Base-by-base conservation (phyloP, 2,329 filamentous ascomycete species). In the Penicillium thymicola region DNA sequence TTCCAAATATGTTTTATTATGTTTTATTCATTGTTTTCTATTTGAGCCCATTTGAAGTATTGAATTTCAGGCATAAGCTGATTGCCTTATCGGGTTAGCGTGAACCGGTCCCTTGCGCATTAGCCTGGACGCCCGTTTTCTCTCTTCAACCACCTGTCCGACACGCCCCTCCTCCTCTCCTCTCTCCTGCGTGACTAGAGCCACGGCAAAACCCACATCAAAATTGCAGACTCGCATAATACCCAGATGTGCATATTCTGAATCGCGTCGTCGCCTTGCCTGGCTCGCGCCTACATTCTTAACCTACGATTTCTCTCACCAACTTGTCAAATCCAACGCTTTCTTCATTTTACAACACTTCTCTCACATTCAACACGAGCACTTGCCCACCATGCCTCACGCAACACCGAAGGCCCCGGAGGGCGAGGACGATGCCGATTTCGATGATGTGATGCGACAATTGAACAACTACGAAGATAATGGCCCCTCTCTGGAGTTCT, bases 401-500 rank as follows among this genome's bases (percentile, higher is more conserved):
- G 70, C 75, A 25, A 75, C 74, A 3, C 65, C 65, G 16, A 64
- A 63, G 43, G 63, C 60, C 30, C 38, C 63, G 18, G 69, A 70
- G 54, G 62, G 60, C 52, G 70, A 67, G 41, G 72, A 74, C 21
- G 75, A 77, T 64, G 59, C 65, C 18, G 73, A 75, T 40, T 77
- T 76, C 45, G 67, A 76, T 41, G 73, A 71, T 69, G 71, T 77
- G 21, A 73, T 77, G 72, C 68, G 67, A 58, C 69, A 74, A 58
- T 69, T 77, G 63, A 76, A 76, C 57, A 74, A 66, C n/a, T 71
- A 72, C 38, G 68, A 71, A 37, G 63, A 66, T 40, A 64, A 62
- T 38, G 70, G 63, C 51, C 64, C 70, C 28, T 65, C 71, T 34
- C 67, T 76, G 27, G 76, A 79, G 54, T 76, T 77, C 53, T 59